Conservation (phyloP, 2,329 filamentous ascomycete genomes). For the Metarhizium rileyi region DNA sequence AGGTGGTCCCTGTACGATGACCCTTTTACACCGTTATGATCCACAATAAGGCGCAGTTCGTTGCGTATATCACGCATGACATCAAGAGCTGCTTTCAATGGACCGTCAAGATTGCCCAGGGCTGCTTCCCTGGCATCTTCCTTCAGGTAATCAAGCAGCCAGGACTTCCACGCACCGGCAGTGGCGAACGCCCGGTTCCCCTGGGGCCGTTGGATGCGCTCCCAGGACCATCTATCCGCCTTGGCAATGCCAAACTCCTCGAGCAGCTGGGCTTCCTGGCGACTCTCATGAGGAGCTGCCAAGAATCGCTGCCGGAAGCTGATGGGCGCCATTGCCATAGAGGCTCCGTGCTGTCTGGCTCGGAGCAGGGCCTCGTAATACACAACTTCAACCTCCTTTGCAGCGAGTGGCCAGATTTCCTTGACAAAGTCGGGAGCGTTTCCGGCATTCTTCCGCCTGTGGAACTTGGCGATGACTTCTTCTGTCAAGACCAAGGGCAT, state of each 20-base stretch:
- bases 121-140: constrained; percentile 1
- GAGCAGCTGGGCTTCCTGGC: constrained; percentile 1
- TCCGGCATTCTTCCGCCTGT: background rate
- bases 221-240: constrained; percentile 5
- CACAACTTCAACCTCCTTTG: constrained; percentile 5
- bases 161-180: background rate
- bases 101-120: constrained; percentile 2
- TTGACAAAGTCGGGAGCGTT: constrained; percentile 1
- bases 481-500: constrained; percentile 1
- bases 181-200: background rate
- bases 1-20: constrained; percentile 4
- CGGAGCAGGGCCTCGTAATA: constrained; percentile 6
- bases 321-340: background rate
- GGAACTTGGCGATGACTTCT: constrained; percentile 2
- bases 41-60: constrained; percentile 5
- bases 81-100: constrained; percentile 5
- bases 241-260: constrained; percentile 3
- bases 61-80: constrained; percentile 7
- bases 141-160: constrained; percentile 2
- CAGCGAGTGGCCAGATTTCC: constrained; percentile 2
- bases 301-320: constrained; percentile 1
- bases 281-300: background rate
- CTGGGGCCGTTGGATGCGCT: constrained; percentile 2
- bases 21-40: constrained; percentile 4
- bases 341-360: background rate